Base-by-base conservation (phyloP, 768 basidiomycete species). In the Boletus rex-veris region DNA sequence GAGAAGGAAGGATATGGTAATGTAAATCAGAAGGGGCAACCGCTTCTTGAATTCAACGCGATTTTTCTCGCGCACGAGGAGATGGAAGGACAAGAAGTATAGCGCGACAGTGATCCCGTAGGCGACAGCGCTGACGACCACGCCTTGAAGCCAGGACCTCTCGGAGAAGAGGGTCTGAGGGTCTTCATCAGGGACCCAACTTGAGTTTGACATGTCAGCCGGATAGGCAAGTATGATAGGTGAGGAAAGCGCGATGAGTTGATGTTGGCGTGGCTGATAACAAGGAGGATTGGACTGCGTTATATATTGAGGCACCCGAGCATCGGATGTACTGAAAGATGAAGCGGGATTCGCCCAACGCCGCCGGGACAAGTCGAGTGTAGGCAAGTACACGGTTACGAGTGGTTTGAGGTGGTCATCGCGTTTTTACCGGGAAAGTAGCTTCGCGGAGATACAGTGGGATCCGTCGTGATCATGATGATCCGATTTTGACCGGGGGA, bases 91-190 rank as follows among this genome's bases (percentile, higher is more conserved):
- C 37, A 51, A 14, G 9, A 57, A 38, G 36, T 50, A 57, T 0
- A 61, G 52, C 12, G 24, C 35, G 30, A 57, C 28, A 16, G 38
- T 50, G 1, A 53, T 28, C n/a, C 60, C 59, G n/a, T 61, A 61
- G 14, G 49, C 39, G 14, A 48, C n/a, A 7, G 59, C 39, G 31
- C 60, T 50, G 33, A 62, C 11, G 26, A 54, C 0, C 16, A 18
- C 56, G 7, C 60, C 50, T 35, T 58, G 56, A 16, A 71, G 67
- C 63, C 52, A 61, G 39, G 26, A 50, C 42, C 60, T 43, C 54
- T 61, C 60, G 6, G 59, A 54, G 31, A 62, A 59, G 38, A 59
- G 61, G 2, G 54, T 55, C 48, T 39, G 57, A 28, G 51, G 2
- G 5, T 33, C 18, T 46, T 62, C 58, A 31, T 42, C 4, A 2